These are phyloP conservation scores for Trichophaea hybrida DNA, from an alignment of 2,329 filamentous ascomycete species.

Conservation along the genomic window DNA sequence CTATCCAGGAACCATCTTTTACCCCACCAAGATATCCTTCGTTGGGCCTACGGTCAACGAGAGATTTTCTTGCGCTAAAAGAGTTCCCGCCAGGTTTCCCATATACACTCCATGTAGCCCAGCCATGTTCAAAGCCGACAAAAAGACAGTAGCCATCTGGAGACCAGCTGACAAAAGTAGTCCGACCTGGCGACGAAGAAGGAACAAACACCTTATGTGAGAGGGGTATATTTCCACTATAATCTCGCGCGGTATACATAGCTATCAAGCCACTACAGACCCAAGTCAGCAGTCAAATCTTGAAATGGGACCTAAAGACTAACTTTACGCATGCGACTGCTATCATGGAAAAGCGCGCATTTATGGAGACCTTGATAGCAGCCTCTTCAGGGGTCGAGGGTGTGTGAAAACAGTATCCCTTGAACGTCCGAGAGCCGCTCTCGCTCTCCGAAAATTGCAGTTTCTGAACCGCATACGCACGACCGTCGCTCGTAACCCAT, in stretches of 20 bases:
- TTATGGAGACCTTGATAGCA: slow-evolving; percentile 67
- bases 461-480: slow-evolving; percentile 80
- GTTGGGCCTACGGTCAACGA: slow-evolving; percentile 47
- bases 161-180: slow-evolving; percentile 71
- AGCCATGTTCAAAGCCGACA: slow-evolving; percentile 79
- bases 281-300: slow-evolving; percentile 6
- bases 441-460: slow-evolving; percentile 19
- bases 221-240: slow-evolving; percentile 76
- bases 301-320: not conserved
- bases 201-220: slow-evolving; percentile 65
- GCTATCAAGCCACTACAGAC: slow-evolving; percentile 48
- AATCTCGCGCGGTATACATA: slow-evolving; percentile 88
- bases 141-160: slow-evolving; percentile 95
- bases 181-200: slow-evolving; percentile 53
- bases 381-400: slow-evolving; percentile 46
- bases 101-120: slow-evolving; percentile 96
- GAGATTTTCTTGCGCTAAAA: slow-evolving; percentile 53
- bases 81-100: slow-evolving; percentile 78
- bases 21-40: slow-evolving; percentile 79
- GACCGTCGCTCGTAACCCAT: slow-evolving; percentile 81
- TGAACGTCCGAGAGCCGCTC: slow-evolving; percentile 46
- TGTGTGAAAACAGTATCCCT: slow-evolving; percentile 77
- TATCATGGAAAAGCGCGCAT: slow-evolving; percentile 86
- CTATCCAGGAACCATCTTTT: slow-evolving; percentile 67
- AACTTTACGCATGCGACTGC: slow-evolving; percentile 63